phyloP scores from a whole-genome alignment of 2,329 filamentous ascomycete species.

The Fusarium sp. region DNA sequence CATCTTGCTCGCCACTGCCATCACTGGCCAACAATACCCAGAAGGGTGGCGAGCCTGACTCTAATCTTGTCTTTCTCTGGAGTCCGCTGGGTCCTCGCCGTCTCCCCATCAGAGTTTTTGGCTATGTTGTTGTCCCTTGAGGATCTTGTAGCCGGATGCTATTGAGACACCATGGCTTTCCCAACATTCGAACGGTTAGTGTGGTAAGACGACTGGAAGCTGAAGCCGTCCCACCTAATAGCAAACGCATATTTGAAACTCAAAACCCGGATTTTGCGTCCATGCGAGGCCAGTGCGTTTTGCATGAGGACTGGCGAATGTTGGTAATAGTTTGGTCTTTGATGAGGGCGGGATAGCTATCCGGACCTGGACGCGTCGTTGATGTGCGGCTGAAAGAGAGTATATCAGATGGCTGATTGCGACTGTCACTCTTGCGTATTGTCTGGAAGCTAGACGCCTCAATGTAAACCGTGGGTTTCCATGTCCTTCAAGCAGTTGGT shows the following conservation, averaged over 20 bases:
- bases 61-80: not conserved
- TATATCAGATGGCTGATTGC: not conserved
- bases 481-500: not conserved
- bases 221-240: not conserved
- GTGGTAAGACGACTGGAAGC: not conserved
- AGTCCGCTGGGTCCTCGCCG: not conserved
- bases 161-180: not conserved
- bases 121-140: not conserved
- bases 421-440: not conserved
- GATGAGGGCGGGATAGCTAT: not conserved
- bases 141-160: not conserved
- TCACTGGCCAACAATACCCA: not conserved
- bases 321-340: not conserved
- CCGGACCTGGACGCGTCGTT: not conserved
- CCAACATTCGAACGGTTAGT: not conserved
- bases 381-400: not conserved
- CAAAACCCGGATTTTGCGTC: not conserved
- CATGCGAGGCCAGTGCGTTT: not conserved
- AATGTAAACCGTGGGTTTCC: not conserved
- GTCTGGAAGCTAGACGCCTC: not conserved
- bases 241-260: not conserved
- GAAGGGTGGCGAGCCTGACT: not conserved
- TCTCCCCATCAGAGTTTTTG: not conserved
- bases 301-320: not conserved
- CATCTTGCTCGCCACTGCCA: constrained; percentile 3